phyloP scores from a whole-genome alignment of 305 asterid genomes.

The Plantago coronopus region DNA sequence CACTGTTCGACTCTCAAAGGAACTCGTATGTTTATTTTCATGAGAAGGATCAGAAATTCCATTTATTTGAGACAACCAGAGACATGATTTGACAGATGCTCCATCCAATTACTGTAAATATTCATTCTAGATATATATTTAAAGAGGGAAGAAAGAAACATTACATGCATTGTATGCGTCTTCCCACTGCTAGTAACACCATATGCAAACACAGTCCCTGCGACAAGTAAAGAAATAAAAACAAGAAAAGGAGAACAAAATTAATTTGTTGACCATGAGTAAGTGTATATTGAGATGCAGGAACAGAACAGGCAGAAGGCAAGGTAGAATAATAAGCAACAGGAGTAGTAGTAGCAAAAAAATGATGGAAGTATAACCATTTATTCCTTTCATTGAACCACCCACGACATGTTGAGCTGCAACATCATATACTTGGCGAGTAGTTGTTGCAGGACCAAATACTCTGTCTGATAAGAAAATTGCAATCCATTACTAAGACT shows the following conservation, averaged over 20 bases:
- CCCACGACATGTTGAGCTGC: conserved; percentile 85
- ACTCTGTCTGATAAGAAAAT: conserved; percentile 60
- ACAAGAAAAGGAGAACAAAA: conserved; percentile 10
- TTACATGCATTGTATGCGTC: conserved; percentile 77
- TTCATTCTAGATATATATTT: background rate
- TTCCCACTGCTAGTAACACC: conserved; percentile 78
- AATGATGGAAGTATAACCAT: conserved; percentile 46
- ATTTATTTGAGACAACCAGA: too few species aligned
- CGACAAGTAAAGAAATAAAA: conserved; percentile 15
- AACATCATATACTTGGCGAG: conserved; percentile 89
- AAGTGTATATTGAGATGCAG: conserved; percentile 1
- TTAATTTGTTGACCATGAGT: conserved; percentile 11
- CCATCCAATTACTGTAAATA: too few species aligned
- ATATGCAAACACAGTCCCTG: conserved; percentile 65
- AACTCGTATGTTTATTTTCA: background rate
- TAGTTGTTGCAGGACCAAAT: conserved; percentile 98
- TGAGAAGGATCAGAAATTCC: background rate
- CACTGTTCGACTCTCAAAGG: too few species aligned
- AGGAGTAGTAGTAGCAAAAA: background rate
- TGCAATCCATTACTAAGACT: background rate
- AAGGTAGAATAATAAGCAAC: background rate
- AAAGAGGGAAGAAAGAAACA: conserved; percentile 13
- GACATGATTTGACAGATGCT: too few species aligned
- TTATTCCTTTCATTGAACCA: conserved; percentile 95
- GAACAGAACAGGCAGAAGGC: background rate